Evolutionary conservation across 1,284 basidiomycete species (phyloP).

Genomic region (Sanghuangporus sanghuang): DNA sequence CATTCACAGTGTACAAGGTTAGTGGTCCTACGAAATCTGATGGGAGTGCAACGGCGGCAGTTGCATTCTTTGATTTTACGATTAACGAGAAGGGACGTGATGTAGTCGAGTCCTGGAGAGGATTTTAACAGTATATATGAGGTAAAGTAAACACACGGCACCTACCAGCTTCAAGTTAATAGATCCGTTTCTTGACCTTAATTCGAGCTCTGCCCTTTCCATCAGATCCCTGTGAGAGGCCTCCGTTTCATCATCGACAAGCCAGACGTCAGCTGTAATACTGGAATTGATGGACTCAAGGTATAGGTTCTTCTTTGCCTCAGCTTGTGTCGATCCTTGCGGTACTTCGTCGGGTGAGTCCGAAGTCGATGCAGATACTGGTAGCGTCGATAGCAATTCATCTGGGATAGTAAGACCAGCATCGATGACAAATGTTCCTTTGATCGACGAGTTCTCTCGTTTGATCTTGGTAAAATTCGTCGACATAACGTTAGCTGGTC

Average conservation of each 20-base stretch:
- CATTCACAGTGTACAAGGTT: background rate
- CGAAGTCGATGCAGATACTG: background rate
- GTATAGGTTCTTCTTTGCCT: conserved; percentile 3
- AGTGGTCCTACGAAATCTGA: background rate
- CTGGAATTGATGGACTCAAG: conserved; percentile 1
- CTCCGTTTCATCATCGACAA: background rate
- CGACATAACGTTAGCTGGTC: background rate
- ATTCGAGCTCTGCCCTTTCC: background rate
- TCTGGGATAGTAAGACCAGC: conserved; percentile 7
- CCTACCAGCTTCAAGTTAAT: conserved; percentile 1
- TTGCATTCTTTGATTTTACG: conserved; percentile 1
- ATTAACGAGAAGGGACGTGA: background rate
- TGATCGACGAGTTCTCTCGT: conserved; percentile 5
- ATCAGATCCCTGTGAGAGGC: background rate
- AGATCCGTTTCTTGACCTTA: background rate
- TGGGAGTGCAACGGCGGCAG: background rate
- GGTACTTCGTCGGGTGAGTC: too few relatives aligned
- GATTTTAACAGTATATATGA: background rate
- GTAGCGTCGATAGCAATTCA: conserved; percentile 2
- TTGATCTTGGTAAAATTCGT: conserved; percentile 10
- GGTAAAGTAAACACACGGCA: background rate
- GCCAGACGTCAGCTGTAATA: background rate
- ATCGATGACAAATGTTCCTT: conserved; percentile 15
- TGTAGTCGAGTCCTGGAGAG: background rate
- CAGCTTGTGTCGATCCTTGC: background rate